phyloP scores from a whole-genome alignment of 768 basidiomycete species.

The Boletus reticulatus region DNA sequence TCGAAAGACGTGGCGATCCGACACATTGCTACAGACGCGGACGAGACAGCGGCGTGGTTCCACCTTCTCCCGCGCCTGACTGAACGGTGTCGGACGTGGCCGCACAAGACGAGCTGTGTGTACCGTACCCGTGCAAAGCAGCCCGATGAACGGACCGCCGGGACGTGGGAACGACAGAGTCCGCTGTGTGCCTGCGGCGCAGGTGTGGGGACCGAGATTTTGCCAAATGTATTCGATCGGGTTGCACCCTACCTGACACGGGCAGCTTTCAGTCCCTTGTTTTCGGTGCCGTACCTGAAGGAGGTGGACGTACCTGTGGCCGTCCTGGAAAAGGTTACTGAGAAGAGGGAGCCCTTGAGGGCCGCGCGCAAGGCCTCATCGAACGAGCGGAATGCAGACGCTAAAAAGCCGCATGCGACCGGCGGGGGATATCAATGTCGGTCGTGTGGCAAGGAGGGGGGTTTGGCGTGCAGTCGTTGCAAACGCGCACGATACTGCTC shows the following conservation, averaged over 20 bases:
- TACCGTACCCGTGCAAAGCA: constrained; percentile 22
- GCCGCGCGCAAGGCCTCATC: too few relatives aligned
- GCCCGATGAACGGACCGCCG: constrained; percentile 24
- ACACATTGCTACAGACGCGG: constrained; percentile 8
- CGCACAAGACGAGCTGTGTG: constrained; percentile 42
- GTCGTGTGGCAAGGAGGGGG: too few relatives aligned
- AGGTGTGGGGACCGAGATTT: constrained; percentile 11
- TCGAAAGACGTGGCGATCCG: constrained; percentile 3
- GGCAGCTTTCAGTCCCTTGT: constrained; percentile 54
- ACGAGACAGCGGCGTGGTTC: constrained; percentile 41
- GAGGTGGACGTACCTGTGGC: constrained; percentile 4
- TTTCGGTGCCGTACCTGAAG: constrained; percentile 49
- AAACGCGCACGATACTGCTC: too few relatives aligned
- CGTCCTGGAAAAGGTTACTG: too few relatives aligned
- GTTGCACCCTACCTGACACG: constrained; percentile 45
- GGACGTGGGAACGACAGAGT: constrained; percentile 18
- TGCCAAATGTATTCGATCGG: constrained; percentile 34
- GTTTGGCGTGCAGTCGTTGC: too few relatives aligned
- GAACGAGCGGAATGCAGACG: too few relatives aligned
- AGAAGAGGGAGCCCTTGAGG: too few relatives aligned
- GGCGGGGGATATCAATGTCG: too few relatives aligned
- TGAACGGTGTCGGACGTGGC: constrained; percentile 55
- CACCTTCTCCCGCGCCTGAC: constrained; percentile 49
- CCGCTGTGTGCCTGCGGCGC: constrained; percentile 14
- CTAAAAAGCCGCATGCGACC: too few relatives aligned